Evolutionary conservation across 441 rosid genomes (phyloP).

Genomic region (Erodium moschatum): DNA sequence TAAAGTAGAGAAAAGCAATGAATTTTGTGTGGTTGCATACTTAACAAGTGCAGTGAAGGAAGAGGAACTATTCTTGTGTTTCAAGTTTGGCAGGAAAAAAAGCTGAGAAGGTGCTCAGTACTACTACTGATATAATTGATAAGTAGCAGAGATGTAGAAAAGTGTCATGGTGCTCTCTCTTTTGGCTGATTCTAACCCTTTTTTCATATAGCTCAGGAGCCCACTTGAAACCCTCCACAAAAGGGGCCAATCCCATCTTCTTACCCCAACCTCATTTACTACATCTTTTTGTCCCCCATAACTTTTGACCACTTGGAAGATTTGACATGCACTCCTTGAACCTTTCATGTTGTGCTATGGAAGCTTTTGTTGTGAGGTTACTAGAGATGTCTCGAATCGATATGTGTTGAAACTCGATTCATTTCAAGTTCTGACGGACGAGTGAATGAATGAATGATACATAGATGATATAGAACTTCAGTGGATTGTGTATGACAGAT

Average conservation of each 20-base stretch:
- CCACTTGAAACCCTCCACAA: not conserved
- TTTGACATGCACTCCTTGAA: not conserved
- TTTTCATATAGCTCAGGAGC: not conserved
- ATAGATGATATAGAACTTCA: too few relatives aligned
- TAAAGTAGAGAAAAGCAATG: not conserved
- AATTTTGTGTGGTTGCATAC: not conserved
- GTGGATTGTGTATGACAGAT: too few relatives aligned
- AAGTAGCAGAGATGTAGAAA: not conserved
- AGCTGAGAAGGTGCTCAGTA: constrained; percentile 9
- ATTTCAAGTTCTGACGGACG: too few relatives aligned
- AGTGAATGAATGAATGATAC: too few relatives aligned
- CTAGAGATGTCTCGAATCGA: too few relatives aligned
- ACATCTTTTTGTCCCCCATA: not conserved
- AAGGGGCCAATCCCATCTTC: not conserved
- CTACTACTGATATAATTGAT: not conserved
- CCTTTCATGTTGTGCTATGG: not conserved
- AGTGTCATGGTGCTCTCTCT: not conserved
- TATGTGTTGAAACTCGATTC: too few relatives aligned
- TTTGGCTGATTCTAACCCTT: not conserved
- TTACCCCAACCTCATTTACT: not conserved
- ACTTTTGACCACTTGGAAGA: not conserved
- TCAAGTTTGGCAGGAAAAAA: constrained; percentile 27
- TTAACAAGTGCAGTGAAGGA: not conserved
- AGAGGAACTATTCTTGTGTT: constrained; percentile 29
- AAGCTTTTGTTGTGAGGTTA: not conserved